Base-by-base conservation (phyloP, 1,139 yeast species). In the Kodamaea plutei region DNA sequence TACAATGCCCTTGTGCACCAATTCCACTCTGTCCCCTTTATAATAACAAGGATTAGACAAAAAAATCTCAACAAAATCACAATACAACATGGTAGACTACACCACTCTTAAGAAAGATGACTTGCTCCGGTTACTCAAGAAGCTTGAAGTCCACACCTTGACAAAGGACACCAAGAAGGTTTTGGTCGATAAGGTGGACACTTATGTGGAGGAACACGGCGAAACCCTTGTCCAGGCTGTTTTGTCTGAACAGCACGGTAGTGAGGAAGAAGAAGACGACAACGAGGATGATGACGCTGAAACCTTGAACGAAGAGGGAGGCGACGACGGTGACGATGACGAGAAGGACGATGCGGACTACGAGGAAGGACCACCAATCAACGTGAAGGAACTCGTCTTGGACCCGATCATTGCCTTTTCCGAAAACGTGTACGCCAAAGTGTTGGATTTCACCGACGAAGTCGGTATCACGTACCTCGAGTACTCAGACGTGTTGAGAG, bases 401-500 rank as follows among this genome's bases (percentile, higher is more conserved):
- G 73, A 64, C 44, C 72, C 72, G 13, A 48, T 62, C 30, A 58
- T 64, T 29, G 60, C 56, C 22, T 39, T 47, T 25, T 48, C 49
- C 24, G 73, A 65, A 45, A 36, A 36, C 16, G 40, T 51, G 20
- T 43, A 52, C 38, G 49, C 55, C 29, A 51, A 54, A 39, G 39
- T 63, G 15, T 52, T 57, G 43, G 64, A 59, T 29, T 49, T 58
- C 37, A 58, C 71, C 33, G 72, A 68, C 44, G 39, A 40, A 8
- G 49, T 66, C 31, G 66, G 68, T 16, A 63, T 67, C 39, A 66
- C 69, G 32, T 48, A 65, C 33, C 52, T 60, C 31, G 68, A 64
- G 33, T 56, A 54, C 43, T 69, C 64, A 41, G 68, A 66, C 35
- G 65, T 60, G 35, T 54, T 73, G 38, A 64, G 79, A 53, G 77